These are phyloP conservation scores for Xylariaceae sp. DNA, from an alignment of 2,329 filamentous ascomycete species.

Conservation along the genomic window DNA sequence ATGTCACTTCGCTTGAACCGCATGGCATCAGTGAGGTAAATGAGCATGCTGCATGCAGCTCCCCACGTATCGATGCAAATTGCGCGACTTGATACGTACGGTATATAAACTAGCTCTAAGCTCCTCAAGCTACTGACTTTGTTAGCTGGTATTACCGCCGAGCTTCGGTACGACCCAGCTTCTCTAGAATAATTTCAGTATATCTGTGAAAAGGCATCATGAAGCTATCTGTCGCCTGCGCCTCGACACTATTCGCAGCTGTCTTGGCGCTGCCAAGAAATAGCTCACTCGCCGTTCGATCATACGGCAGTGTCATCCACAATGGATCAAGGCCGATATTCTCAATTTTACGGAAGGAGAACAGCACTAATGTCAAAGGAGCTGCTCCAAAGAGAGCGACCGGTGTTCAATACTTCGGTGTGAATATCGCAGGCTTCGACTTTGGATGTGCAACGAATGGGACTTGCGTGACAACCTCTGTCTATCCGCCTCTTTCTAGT, in stretches of 20 bases:
- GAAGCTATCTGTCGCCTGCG: slow-evolving; percentile 9
- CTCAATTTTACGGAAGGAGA: not conserved
- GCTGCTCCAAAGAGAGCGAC: slow-evolving; percentile 2
- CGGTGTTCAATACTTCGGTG: slow-evolving; percentile 22
- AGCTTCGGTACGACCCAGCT: too few relatives aligned
- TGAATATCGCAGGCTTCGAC: slow-evolving; percentile 24
- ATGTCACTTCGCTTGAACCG: too few relatives aligned
- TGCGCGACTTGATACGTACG: too few relatives aligned
- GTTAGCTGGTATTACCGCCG: too few relatives aligned
- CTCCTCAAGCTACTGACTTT: too few relatives aligned
- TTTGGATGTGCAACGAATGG: slow-evolving; percentile 20
- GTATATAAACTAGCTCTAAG: too few relatives aligned
- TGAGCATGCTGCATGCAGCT: too few relatives aligned
- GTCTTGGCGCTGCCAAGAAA: slow-evolving; percentile 5
- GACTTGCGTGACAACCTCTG: slow-evolving; percentile 11
- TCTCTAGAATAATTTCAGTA: too few relatives aligned
- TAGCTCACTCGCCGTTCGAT: not conserved
- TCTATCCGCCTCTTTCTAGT: slow-evolving; percentile 10
- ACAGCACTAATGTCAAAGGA: not conserved
- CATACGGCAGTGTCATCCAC: not conserved
- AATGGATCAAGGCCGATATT: not conserved
- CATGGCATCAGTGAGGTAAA: too few relatives aligned
- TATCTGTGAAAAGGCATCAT: slow-evolving; percentile 1
- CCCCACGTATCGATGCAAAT: too few relatives aligned
- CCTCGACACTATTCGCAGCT: not conserved